phyloP scores from a whole-genome alignment of 768 basidiomycete genomes.

The Cystofilobasidium macerans region DNA sequence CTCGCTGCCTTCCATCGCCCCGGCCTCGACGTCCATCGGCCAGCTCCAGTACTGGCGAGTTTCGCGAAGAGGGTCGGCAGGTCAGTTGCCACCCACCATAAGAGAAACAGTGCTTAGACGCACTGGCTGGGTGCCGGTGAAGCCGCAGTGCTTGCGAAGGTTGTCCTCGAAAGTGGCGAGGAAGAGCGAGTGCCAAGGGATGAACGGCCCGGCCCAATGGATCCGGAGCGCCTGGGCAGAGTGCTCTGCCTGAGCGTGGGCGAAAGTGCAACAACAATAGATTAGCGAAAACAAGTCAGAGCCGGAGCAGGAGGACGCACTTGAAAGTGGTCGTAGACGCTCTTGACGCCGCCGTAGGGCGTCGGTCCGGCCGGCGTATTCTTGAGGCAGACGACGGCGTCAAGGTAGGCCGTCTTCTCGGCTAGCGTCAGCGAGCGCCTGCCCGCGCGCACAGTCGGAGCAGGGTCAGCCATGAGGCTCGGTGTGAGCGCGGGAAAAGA shows the following conservation, averaged over 20 bases:
- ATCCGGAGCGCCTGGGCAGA: neutral
- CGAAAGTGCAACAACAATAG: neutral
- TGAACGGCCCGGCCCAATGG: neutral
- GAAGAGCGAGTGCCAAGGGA: neutral
- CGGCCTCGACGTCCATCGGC: neutral
- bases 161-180: neutral
- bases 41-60: slow-evolving; percentile 1
- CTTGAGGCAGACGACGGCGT: slow-evolving; percentile 5
- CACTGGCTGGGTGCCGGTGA: neutral
- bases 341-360: neutral
- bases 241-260: neutral
- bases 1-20: neutral
- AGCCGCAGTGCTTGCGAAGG: neutral
- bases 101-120: too few species aligned
- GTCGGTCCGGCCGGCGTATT: neutral
- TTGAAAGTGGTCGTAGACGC: neutral
- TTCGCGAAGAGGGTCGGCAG: too few species aligned
- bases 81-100: too few species aligned
- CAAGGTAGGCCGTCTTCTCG: neutral
- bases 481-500: too few species aligned
- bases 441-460: too few species aligned
- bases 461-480: too few species aligned
- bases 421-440: neutral
- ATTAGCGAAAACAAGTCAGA: neutral
- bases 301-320: neutral